These are phyloP conservation scores for Zalaria sp. DNA, from an alignment of 2,329 filamentous ascomycete species.

Conservation along the genomic window DNA sequence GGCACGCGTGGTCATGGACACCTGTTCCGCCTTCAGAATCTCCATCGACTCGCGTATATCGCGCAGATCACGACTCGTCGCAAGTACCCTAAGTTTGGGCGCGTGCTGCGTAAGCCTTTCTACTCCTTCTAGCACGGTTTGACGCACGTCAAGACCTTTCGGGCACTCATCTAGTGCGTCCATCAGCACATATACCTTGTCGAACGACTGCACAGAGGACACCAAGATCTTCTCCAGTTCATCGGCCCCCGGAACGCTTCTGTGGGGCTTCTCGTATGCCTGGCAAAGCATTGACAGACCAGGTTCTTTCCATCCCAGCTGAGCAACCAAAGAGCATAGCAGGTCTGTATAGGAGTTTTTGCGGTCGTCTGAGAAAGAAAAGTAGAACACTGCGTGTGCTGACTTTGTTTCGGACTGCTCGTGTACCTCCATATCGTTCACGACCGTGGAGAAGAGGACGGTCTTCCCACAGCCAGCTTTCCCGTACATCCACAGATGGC, in stretches of 20 bases:
- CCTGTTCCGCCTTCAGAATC: conserved; percentile 1
- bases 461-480: conserved; percentile 13
- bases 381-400: conserved; percentile 10
- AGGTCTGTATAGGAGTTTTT: conserved; percentile 10
- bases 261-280: no score
- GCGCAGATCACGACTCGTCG: conserved; percentile 10
- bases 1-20: conserved; percentile 3
- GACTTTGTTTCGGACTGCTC: no score
- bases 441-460: conserved; percentile 9
- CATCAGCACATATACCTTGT: no score
- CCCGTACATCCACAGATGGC: conserved; percentile 11
- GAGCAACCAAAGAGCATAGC: conserved; percentile 8
- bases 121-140: conserved; percentile 7
- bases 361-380: conserved; percentile 8
- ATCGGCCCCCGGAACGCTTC: no score
- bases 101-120: conserved; percentile 6
- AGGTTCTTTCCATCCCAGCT: conserved; percentile 15
- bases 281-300: no score
- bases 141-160: conserved; percentile 7
- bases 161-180: conserved; percentile 22
- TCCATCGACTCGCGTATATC: conserved; percentile 9
- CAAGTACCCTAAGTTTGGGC: conserved; percentile 8
- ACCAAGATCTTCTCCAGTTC: no score
- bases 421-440: conserved; percentile 8
- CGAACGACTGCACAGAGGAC: no score